phyloP scores from a whole-genome alignment of 1,139 yeast species.

The Kurtzmaniella quercitrusa region DNA sequence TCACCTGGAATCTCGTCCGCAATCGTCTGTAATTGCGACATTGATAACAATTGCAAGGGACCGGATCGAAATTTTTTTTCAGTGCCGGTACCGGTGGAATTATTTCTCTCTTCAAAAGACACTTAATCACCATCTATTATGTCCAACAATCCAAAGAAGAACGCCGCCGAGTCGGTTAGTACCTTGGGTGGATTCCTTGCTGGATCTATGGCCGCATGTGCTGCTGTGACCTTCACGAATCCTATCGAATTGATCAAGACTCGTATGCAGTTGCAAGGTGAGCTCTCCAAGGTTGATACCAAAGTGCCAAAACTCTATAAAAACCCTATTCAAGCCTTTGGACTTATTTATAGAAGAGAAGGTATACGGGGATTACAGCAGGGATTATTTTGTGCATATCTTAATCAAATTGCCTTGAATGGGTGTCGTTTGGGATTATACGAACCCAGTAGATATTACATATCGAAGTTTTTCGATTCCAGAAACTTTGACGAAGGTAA shows the following conservation, averaged over 20 bases:
- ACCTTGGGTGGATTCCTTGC: constrained; percentile 82
- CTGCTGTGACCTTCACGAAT: constrained; percentile 94
- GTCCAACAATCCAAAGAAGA: constrained; percentile 11
- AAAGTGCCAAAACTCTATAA: constrained; percentile 57
- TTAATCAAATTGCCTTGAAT: constrained; percentile 84
- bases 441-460: constrained; percentile 70
- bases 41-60: not conserved
- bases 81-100: too few species aligned
- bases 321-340: constrained; percentile 83
- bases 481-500: constrained; percentile 39
- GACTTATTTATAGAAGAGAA: constrained; percentile 70
- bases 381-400: constrained; percentile 78
- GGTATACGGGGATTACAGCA: constrained; percentile 87
- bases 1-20: not conserved
- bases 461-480: constrained; percentile 58
- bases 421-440: constrained; percentile 93
- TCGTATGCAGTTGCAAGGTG: constrained; percentile 96
- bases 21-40: not conserved
- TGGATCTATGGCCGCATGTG: constrained; percentile 95
- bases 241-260: constrained; percentile 94
- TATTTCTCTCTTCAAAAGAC: too few species aligned
- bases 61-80: not conserved
- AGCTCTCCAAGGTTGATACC: constrained; percentile 52
- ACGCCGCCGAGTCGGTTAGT: constrained; percentile 53
- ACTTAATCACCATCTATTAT: too few species aligned